Evolutionary conservation across 1,139 yeast species (phyloP), one percentile per base, ranked within the genome.

Genomic region (Yamadazyma friedrichii): DNA sequence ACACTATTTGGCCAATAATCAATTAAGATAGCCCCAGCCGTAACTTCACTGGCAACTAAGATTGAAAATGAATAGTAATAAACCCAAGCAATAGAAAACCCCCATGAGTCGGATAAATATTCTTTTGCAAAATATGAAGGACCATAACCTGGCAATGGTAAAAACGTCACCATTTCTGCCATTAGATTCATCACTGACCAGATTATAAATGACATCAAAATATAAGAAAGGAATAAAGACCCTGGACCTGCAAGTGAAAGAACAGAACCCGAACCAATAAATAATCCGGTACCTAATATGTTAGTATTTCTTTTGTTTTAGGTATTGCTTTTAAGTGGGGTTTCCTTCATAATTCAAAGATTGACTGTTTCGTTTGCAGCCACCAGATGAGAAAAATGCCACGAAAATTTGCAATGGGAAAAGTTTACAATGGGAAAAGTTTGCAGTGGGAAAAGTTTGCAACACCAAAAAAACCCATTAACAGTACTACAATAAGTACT

Each of bases 111-210:
- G 20, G 64, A 66, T 28, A 65, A 48, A 48, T 61, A 70, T 42
- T 65, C 68, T 38, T 56, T 64, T 31, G 67, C 67, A 42, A 63
- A 69, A 16, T 68, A 54, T 41, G 64, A 69, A 17, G 74, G 64
- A 24, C 73, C 73, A 54, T 66, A 64, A 48, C 78, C 78, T 2
- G 73, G 70, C 25, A 67, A 47, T 0, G 87, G 87, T 38, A 79
- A 62, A 47, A 70, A 79, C 8, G 80, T 69, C 12, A 80, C 77
- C 82, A 81, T 79, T 54, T 80, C 88, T 16, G 79, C 84, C 44
- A 81, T 59, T 58, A 70, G 67, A 49, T 77, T 78, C 79, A 79
- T 77, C 36, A 80, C 76, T 26, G 71, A 65, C 64, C 70, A 80
- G 33, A 80, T 74, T 39, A 79, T 70, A 16, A 70, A 52, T 20